Percentiles rank a stretch among this genome's conserved stretches.
Conservation (phyloP, 306 rosid genomes). For the Glycyrrhiza uralensis region DNA sequence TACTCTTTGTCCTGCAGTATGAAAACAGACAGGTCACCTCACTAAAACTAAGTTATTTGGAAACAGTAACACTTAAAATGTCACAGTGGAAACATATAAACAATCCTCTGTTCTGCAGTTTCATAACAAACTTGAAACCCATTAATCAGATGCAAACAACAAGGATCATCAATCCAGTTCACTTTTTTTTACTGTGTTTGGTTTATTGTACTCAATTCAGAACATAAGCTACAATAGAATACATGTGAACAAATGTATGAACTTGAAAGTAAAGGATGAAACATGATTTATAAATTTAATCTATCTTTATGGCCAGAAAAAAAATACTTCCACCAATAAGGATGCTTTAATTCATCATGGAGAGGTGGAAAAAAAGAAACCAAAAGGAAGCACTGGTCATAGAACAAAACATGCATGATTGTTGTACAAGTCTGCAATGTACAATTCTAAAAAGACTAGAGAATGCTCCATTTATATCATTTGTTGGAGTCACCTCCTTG, state of each 20-base stretch:
- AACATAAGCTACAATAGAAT: no score
- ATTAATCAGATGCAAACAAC: neutral
- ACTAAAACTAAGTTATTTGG: constrained; percentile 6
- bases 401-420: neutral
- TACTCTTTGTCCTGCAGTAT: constrained; percentile 71
- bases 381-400: neutral
- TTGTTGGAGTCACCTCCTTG: neutral
- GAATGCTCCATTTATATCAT: neutral
- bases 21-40: constrained; percentile 12
- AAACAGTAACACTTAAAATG: neutral
- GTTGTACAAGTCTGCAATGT: neutral
- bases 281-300: neutral
- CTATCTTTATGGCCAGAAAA: neutral
- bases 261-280: neutral
- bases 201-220: neutral
- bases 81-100: neutral
- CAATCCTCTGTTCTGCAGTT: neutral
- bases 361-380: neutral
- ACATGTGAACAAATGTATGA: no score
- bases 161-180: neutral
- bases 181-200: neutral
- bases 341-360: neutral
- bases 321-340: neutral
- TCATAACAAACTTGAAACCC: neutral
- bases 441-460: neutral